Conservation (phyloP, 306 rosid genomes). For the Trichosanthes cucumerina region DNA sequence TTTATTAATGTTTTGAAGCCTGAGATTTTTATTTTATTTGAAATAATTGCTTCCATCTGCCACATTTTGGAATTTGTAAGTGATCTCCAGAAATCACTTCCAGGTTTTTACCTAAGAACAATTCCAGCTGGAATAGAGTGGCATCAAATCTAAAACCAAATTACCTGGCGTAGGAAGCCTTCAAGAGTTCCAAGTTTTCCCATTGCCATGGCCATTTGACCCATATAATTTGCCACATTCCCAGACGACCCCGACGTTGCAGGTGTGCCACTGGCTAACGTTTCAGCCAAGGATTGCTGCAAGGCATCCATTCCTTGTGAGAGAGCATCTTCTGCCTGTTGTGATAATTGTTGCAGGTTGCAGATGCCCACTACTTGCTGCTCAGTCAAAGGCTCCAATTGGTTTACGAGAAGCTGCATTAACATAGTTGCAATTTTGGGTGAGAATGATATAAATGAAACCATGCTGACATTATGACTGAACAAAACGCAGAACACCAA, state of each 20-base stretch:
- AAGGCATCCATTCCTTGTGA: slow-evolving; percentile 98
- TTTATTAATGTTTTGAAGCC: background rate
- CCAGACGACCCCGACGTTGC: slow-evolving; percentile 60
- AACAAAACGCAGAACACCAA: background rate
- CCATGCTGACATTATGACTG: background rate
- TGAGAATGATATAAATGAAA: background rate
- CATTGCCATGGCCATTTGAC: slow-evolving; percentile 99
- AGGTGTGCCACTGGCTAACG: slow-evolving; percentile 76
- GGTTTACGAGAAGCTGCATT: slow-evolving; percentile 69
- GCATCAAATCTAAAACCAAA: background rate
- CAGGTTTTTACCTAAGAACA: background rate
- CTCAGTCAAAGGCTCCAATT: slow-evolving; percentile 90
- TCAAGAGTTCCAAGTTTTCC: slow-evolving; percentile 96
- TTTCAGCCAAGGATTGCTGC: slow-evolving; percentile 92
- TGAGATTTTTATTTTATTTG: background rate
- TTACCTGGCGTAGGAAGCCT: slow-evolving; percentile 91
- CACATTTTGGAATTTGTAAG: background rate
- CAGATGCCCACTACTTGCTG: slow-evolving; percentile 73
- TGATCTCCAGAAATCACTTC: background rate
- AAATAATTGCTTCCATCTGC: background rate
- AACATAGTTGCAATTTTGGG: background rate
- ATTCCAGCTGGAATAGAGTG: background rate
- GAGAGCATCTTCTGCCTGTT: slow-evolving; percentile 92
- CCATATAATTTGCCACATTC: slow-evolving; percentile 96
- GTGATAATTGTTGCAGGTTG: slow-evolving; percentile 92